Conservation (phyloP, 2,329 filamentous ascomycete genomes). For the Helminthosporium solani region DNA sequence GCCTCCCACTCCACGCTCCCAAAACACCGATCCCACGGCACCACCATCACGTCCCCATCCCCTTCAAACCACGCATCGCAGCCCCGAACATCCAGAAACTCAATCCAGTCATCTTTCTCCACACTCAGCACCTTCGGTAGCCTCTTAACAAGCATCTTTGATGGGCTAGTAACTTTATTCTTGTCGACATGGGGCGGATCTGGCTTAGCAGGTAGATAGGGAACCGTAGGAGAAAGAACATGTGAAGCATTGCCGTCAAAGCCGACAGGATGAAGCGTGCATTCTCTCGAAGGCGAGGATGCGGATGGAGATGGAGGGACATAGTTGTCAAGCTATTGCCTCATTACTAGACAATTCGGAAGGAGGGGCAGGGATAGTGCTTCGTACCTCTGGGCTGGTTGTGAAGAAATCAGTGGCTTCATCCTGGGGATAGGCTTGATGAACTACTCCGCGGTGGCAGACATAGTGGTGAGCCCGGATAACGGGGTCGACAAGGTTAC, state of each 20-base stretch:
- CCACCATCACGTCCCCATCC: slow-evolving; percentile 29
- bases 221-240: not conserved
- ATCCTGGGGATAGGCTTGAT: slow-evolving; percentile 14
- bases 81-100: slow-evolving; percentile 27
- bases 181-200: slow-evolving; percentile 2
- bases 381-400: too few species aligned
- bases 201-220: not conserved
- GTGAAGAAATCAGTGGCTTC: slow-evolving; percentile 4
- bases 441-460: slow-evolving; percentile 28
- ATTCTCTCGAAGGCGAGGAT: slow-evolving; percentile 1
- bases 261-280: slow-evolving; percentile 10
- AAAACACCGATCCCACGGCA: not conserved
- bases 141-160: slow-evolving; percentile 3
- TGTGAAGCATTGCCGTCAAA: slow-evolving; percentile 25
- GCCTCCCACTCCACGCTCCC: not conserved
- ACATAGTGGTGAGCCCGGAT: slow-evolving; percentile 14
- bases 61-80: slow-evolving; percentile 34
- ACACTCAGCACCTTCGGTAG: slow-evolving; percentile 25
- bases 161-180: not conserved
- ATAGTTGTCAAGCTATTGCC: too few species aligned
- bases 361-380: too few species aligned
- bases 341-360: too few species aligned
- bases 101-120: slow-evolving; percentile 33
- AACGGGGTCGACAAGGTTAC: slow-evolving; percentile 20
- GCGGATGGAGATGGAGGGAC: not conserved